A percentile compares a stretch with the other conserved stretches of the same genome.
phyloP scores from a whole-genome alignment of 805 yeast species.

The Starmerella stigmatis region DNA sequence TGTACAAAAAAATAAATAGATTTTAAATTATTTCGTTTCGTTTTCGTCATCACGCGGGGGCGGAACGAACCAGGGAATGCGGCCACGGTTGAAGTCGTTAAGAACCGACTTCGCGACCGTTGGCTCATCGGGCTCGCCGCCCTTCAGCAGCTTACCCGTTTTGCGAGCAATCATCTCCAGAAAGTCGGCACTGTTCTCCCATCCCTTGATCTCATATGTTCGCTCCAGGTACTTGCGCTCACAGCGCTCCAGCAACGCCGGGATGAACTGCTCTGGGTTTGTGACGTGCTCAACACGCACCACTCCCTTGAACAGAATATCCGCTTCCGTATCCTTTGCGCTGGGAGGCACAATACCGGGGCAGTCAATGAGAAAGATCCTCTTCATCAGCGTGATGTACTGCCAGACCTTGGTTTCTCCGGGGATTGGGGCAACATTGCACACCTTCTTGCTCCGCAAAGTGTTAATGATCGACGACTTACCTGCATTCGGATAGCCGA shows the following conservation, averaged over 20 bases:
- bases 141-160: conserved; percentile 83
- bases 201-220: conserved; percentile 88
- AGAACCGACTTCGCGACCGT: conserved; percentile 84
- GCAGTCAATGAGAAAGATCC: conserved; percentile 90
- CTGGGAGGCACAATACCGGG: conserved; percentile 99
- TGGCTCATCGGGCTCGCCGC: conserved; percentile 95
- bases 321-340: conserved; percentile 76
- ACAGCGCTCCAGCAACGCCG: conserved; percentile 74
- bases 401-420: conserved; percentile 99
- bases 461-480: conserved; percentile 94
- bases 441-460: conserved; percentile 85
- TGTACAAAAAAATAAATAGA: not conserved
- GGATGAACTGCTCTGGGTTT: conserved; percentile 88
- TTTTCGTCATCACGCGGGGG: conserved; percentile 70
- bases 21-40: conserved; percentile 10
- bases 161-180: conserved; percentile 86
- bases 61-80: conserved; percentile 94
- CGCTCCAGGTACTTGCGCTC: conserved; percentile 84
- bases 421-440: conserved; percentile 95
- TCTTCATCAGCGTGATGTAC: conserved; percentile 92
- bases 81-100: conserved; percentile 93
- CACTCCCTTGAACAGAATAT: conserved; percentile 89
- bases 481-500: conserved; percentile 98
- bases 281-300: conserved; percentile 98
- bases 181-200: conserved; percentile 67